A percentile compares a stretch with the other conserved stretches of the same genome.
phyloP scores from a whole-genome alignment of 129 eudicot genomes.

The Mikania micrantha region DNA sequence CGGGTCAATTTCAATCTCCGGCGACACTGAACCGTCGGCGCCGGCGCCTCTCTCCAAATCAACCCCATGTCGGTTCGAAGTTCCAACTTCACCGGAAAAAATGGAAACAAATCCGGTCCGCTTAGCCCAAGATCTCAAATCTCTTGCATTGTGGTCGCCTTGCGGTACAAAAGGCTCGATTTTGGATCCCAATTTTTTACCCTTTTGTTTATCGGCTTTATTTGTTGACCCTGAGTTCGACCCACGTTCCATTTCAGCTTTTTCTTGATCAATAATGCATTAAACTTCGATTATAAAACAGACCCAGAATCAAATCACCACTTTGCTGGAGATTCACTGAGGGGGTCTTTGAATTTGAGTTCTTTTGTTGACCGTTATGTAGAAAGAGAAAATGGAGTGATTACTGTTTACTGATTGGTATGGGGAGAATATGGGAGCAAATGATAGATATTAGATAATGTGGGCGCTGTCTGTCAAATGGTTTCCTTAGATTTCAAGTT shows the following conservation, averaged over 20 bases:
- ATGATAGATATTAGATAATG: neutral
- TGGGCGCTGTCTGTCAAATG: conserved; percentile 16
- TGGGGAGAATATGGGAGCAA: neutral
- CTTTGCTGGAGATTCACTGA: neutral
- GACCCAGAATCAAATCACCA: neutral
- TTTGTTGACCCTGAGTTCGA: conserved; percentile 41
- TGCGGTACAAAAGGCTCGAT: conserved; percentile 70
- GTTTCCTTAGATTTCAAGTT: conserved; percentile 30
- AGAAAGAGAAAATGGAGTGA: neutral
- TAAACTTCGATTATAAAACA: neutral
- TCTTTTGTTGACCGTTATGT: conserved; percentile 15
- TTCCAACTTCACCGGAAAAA: conserved; percentile 68
- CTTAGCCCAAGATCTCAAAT: conserved; percentile 97
- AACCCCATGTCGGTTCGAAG: neutral
- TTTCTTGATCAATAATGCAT: conserved; percentile 1
- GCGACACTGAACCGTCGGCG: conserved; percentile 36
- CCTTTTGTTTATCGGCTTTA: conserved; percentile 36
- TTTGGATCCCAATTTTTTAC: conserved; percentile 42
- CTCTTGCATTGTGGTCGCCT: conserved; percentile 70
- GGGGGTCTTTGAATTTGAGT: conserved; percentile 7
- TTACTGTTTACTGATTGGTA: no score
- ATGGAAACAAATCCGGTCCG: conserved; percentile 79
- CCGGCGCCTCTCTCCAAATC: conserved; percentile 10
- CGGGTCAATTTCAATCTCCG: conserved; percentile 64
- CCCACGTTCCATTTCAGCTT: conserved; percentile 69